Evolutionary conservation across 257 asterid genomes (phyloP).

Genomic region (Ajuga chamaepitys): DNA sequence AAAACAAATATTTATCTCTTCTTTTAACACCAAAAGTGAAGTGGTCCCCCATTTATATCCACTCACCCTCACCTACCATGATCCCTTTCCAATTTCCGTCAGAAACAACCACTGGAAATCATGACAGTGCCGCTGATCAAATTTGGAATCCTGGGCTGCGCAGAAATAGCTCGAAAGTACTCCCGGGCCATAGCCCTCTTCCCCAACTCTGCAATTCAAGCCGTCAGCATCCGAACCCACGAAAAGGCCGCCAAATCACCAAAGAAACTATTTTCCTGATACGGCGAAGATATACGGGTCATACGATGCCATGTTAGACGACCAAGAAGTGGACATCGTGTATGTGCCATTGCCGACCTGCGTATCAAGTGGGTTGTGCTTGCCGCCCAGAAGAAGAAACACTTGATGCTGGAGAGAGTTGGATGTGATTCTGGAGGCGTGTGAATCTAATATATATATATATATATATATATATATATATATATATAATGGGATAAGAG

Average conservation of each 20-base stretch:
- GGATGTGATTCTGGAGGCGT: slow-evolving; percentile 59
- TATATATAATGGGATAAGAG: too few species aligned
- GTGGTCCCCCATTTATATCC: too few species aligned
- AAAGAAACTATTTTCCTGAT: slow-evolving; percentile 39
- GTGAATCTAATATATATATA: slow-evolving; percentile 56
- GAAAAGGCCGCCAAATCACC: slow-evolving; percentile 52
- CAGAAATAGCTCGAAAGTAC: slow-evolving; percentile 49
- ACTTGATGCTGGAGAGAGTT: slow-evolving; percentile 58
- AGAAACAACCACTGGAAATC: too few species aligned
- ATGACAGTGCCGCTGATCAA: slow-evolving; percentile 30
- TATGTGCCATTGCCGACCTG: slow-evolving; percentile 58
- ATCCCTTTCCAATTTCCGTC: background rate
- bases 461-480: too few species aligned
- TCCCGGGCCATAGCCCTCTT: slow-evolving; percentile 47
- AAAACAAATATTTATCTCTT: too few species aligned
- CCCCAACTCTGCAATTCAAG: slow-evolving; percentile 46
- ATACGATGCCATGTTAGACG: slow-evolving; percentile 57
- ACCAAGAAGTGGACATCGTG: slow-evolving; percentile 64
- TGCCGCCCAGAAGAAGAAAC: slow-evolving; percentile 69
- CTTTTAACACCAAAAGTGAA: too few species aligned
- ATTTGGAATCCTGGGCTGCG: slow-evolving; percentile 69
- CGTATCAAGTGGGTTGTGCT: slow-evolving; percentile 68
- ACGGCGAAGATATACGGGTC: slow-evolving; percentile 50
- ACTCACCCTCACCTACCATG: background rate
- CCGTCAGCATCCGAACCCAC: slow-evolving; percentile 58